Conservation (phyloP, 2,329 filamentous ascomycete species). For the Hypoxylon sp. region DNA sequence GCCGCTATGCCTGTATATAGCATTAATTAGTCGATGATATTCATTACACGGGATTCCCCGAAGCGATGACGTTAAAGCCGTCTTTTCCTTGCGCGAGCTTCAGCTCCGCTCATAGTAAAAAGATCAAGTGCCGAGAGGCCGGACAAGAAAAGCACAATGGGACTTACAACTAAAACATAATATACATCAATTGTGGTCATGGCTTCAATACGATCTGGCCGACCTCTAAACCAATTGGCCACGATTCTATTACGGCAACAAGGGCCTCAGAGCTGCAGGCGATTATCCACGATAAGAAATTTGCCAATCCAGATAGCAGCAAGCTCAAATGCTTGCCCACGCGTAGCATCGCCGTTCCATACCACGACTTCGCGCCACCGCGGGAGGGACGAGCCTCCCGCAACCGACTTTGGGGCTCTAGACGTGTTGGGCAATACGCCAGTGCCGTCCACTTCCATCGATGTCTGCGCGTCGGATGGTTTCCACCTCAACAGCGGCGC, state of each 20-base stretch:
- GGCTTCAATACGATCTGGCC: conserved; percentile 41
- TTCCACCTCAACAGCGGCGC: conserved; percentile 89
- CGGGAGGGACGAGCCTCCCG: conserved; percentile 51
- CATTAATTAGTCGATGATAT: background rate
- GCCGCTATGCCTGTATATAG: background rate
- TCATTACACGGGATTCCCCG: conserved; percentile 22
- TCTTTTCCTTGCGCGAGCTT: conserved; percentile 41
- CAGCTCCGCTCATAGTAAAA: conserved; percentile 13
- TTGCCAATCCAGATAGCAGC: conserved; percentile 14
- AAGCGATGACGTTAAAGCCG: conserved; percentile 48
- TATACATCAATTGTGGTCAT: conserved; percentile 40
- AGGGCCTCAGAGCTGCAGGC: conserved; percentile 26
- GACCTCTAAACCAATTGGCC: conserved; percentile 32
- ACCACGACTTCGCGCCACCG: conserved; percentile 31
- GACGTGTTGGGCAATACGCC: conserved; percentile 84
- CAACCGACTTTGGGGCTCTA: conserved; percentile 77
- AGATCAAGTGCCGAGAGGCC: background rate
- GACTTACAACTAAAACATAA: conserved; percentile 31
- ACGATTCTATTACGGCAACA: conserved; percentile 32
- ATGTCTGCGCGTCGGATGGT: conserved; percentile 84
- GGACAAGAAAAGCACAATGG: conserved; percentile 20
- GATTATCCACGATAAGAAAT: conserved; percentile 17
- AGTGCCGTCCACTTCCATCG: conserved; percentile 83
- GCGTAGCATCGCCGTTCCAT: conserved; percentile 43
- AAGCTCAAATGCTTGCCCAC: conserved; percentile 10